Evolutionary conservation across 768 basidiomycete species (phyloP).

Genomic region (Rossbeevera mucosa): DNA sequence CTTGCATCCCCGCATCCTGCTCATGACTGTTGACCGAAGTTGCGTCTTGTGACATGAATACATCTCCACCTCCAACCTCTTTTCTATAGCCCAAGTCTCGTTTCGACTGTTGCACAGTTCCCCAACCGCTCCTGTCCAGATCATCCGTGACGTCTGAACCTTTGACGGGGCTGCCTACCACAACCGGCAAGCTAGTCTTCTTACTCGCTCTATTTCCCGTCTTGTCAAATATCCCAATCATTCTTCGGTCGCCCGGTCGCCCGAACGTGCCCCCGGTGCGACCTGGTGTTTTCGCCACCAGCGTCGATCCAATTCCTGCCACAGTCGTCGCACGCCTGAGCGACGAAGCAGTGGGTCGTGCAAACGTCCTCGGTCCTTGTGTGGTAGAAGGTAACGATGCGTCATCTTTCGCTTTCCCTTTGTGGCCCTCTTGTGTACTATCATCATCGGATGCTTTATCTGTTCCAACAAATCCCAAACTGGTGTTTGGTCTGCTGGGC

Average conservation of each 20-base stretch:
- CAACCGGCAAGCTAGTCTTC: slow-evolving; percentile 41
- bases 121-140: not conserved
- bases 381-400: slow-evolving; percentile 7
- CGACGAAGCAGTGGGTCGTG: slow-evolving; percentile 30
- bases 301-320: slow-evolving; percentile 5
- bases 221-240: slow-evolving; percentile 21
- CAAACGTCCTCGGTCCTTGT: slow-evolving; percentile 13
- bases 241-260: slow-evolving; percentile 4
- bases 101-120: not conserved
- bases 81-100: not conserved
- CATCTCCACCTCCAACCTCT: slow-evolving; percentile 1
- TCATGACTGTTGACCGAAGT: not conserved
- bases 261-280: slow-evolving; percentile 3
- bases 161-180: slow-evolving; percentile 46
- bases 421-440: not conserved
- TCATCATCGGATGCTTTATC: slow-evolving; percentile 12
- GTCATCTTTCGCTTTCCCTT: slow-evolving; percentile 24
- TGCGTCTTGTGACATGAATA: slow-evolving; percentile 4
- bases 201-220: slow-evolving; percentile 35
- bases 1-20: slow-evolving; percentile 6
- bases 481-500: slow-evolving; percentile 63
- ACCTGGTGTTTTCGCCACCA: not conserved
- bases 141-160: slow-evolving; percentile 17
- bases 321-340: slow-evolving; percentile 25
- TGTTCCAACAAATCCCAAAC: slow-evolving; percentile 55